Base-by-base conservation (phyloP, 31 red algal genomes). In the Odonthalia washingtoniensis region DNA sequence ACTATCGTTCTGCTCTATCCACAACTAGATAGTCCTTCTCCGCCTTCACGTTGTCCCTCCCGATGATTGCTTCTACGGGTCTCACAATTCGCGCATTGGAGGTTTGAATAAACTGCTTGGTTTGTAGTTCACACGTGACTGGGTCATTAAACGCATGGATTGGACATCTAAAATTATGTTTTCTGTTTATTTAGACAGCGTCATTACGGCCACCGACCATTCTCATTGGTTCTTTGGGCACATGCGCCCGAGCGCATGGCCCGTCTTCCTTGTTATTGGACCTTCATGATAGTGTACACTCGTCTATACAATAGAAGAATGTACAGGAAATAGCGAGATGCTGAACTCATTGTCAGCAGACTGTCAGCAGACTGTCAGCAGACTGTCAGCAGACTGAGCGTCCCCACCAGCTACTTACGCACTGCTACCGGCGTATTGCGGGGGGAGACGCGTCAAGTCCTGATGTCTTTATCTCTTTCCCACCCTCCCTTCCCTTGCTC, bases 201-300 rank as follows among this genome's bases (percentile, higher is more conserved):
- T 18, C 3, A 89, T 81, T 41, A 14, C 24, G 40, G 12, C 30
- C 42, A 89, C 63, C 73, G 18, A 0, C 38, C 9, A 3, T 24
- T 89, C 61, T 26, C 21, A 80, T 33, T 89, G 87, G 87, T 81
- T 89, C 76, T 89, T 81, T 74, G 76, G 28, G 26, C 36, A 82
- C 69, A 30, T 89, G 42, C 66, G 68, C 74, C 2, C 78, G 0
- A 40, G 1, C 60, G 49, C 52, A 61, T 64, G 39, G 4, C 5
- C 60, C 33, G 31, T 5, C 78, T n/a, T 53, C 67, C 61, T 40
- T 37, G 24, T 18, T 43, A 36, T 27, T 82, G 78, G n/a, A n/a
- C n/a, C n/a, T n/a, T n/a, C n/a, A n/a, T n/a, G n/a, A n/a, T n/a
- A n/a, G n/a, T n/a, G n/a, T 82, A 82, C 78, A 82, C 31, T 68